Conservation (phyloP, 2,329 filamentous ascomycete genomes). For the Curvularia spicifera region DNA sequence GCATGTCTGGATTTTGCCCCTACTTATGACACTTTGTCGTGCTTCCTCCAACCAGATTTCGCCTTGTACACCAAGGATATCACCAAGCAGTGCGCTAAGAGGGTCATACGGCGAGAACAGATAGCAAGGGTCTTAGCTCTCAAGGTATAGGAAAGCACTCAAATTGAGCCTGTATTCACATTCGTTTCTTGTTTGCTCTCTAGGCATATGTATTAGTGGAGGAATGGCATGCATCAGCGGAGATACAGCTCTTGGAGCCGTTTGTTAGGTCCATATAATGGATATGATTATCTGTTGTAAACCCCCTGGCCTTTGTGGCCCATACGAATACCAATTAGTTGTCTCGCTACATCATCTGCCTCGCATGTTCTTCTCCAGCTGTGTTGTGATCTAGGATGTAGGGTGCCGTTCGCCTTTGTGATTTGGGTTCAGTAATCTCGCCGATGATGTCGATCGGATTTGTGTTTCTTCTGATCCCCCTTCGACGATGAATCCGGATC, state of each 20-base stretch:
- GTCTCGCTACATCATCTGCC: background rate
- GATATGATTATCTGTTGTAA: background rate
- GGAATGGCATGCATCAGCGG: background rate
- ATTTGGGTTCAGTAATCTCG: background rate
- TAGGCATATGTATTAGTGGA: background rate
- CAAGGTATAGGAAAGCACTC: slow-evolving; percentile 11
- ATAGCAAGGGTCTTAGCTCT: slow-evolving; percentile 20
- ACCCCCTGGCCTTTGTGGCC: background rate
- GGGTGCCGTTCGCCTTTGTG: background rate
- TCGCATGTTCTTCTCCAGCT: background rate
- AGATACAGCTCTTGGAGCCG: background rate
- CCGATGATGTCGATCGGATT: background rate
- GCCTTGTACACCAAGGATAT: slow-evolving; percentile 42
- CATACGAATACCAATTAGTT: background rate
- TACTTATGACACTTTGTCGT: slow-evolving; percentile 29
- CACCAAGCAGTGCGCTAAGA: slow-evolving; percentile 37
- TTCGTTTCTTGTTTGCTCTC: background rate
- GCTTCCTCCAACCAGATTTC: slow-evolving; percentile 36
- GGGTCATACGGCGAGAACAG: slow-evolving; percentile 27
- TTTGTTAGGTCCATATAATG: background rate
- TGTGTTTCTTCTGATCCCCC: slow-evolving; percentile 7
- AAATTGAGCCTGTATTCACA: background rate
- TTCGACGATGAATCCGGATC: slow-evolving; percentile 4
- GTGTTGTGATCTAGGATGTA: slow-evolving; percentile 4
- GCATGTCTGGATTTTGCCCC: slow-evolving; percentile 40